Base-by-base conservation (phyloP, 306 rosid species). In the Trichosanthes cucumerina region DNA sequence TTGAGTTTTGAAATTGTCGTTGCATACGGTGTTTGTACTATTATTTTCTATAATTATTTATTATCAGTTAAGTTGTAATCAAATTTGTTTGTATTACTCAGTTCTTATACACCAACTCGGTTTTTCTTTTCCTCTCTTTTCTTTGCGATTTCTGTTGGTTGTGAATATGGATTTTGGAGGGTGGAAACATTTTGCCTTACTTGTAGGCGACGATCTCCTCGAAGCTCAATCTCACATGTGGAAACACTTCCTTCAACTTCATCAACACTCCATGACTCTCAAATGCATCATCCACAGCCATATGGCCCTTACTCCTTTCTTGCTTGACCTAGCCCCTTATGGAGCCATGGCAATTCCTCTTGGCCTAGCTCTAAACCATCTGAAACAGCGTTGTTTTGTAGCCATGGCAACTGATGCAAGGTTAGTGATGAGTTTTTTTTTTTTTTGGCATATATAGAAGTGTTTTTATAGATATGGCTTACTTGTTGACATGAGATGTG, bases 381-480 rank as follows among this genome's bases (percentile, higher is more conserved):
- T 28, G 33, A 28, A 28, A 28, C 2, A 2, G 33, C 33, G 33
- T 28, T 2, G 33, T 28, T 28, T 28, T 28, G 33, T 28, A 28
- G 33, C 33, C 33, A 28, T 28, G 33, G 15, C 33, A 59, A 59
- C 47, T 12, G 83, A 83, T 11, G 86, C 79, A 39, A 80, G 79
- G 75, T 28, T 28, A 2, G 33, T 28, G 33, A 28, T 28, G 33
- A 28, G 33, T 28, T 28, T 28, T 28, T 28, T 28, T 28, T 28
- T 28, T 28, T 28, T 28, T 28, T 28, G 5, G 24, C 65, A 54
- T 26, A 23, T 13, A 76, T 83, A 80, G 62, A 64, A 63, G 83
- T 28, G 33, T 28, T 28, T 28, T 28, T 28, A 28, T 28, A 28
- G 33, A 28, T 2, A 1, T 28, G 33, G 33, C 2, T 28, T 28